Conservation (phyloP, 768 basidiomycete species). For the Boletus bicolor region DNA sequence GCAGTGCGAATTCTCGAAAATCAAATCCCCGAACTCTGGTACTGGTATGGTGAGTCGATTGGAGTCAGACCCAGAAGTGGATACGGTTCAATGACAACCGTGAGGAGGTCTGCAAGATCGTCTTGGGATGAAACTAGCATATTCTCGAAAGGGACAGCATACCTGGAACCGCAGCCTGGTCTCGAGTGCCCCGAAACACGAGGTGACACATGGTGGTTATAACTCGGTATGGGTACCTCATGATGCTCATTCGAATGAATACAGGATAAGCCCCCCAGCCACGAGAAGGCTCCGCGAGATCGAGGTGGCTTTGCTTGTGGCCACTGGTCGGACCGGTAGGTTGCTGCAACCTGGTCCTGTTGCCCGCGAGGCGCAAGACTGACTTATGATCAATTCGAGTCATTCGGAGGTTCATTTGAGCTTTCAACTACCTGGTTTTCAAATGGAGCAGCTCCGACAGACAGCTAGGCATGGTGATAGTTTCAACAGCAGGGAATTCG, state of each 20-base stretch:
- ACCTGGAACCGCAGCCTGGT: background rate
- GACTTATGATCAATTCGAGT: background rate
- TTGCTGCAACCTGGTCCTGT: background rate
- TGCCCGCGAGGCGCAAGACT: conserved; percentile 5
- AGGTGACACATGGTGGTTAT: background rate
- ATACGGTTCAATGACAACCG: background rate
- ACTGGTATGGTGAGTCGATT: no score
- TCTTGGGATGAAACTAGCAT: background rate
- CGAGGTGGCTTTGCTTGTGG: background rate
- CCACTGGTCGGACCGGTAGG: background rate
- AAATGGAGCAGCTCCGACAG: background rate
- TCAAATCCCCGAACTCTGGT: background rate
- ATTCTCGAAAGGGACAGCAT: background rate
- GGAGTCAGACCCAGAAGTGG: background rate
- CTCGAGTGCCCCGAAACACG: background rate
- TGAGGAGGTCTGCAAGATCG: conserved; percentile 1
- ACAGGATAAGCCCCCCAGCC: background rate
- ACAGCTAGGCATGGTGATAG: background rate
- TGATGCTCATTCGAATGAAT: background rate
- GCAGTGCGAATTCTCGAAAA: background rate
- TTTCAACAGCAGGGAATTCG: background rate
- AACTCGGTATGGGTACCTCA: background rate
- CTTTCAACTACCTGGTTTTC: conserved; percentile 1
- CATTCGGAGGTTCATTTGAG: background rate
- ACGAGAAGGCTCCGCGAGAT: background rate